phyloP scores from a whole-genome alignment of 164 flowering plant species.

The Taxillus chinensis region DNA sequence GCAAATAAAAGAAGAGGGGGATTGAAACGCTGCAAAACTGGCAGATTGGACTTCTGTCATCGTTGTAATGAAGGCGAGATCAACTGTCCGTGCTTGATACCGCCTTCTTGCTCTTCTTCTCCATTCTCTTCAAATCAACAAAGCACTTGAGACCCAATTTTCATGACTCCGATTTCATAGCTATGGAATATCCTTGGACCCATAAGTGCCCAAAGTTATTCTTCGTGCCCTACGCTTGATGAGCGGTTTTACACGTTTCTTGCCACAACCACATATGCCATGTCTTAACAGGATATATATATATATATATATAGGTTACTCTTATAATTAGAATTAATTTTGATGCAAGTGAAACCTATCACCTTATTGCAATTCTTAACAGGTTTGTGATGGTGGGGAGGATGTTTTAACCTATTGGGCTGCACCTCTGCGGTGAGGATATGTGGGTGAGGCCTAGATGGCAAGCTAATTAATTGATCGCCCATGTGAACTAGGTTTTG shows the following conservation, averaged over 20 bases:
- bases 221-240: constrained; percentile 13
- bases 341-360: too few species aligned
- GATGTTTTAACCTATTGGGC: too few species aligned
- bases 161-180: constrained; percentile 8
- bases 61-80: constrained; percentile 5
- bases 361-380: not conserved
- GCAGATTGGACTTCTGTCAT: constrained; percentile 13
- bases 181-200: constrained; percentile 3
- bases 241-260: constrained; percentile 8
- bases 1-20: constrained; percentile 3
- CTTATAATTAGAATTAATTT: too few species aligned
- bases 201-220: not conserved
- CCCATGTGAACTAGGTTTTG: not conserved
- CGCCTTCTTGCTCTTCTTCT: not conserved
- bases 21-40: constrained; percentile 5
- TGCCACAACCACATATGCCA: constrained; percentile 7
- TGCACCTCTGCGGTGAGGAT: too few species aligned
- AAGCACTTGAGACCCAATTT: constrained; percentile 9
- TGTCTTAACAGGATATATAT: constrained; percentile 1
- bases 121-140: constrained; percentile 1
- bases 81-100: constrained; percentile 3
- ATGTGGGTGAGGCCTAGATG: too few species aligned
- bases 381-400: not conserved
- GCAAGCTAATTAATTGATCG: not conserved
- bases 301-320: not conserved